Evolutionary conservation across 139 green algal species (phyloP), one percentile per base, ranked within the genome.

Genomic region (Zygnema cylindricum): DNA sequence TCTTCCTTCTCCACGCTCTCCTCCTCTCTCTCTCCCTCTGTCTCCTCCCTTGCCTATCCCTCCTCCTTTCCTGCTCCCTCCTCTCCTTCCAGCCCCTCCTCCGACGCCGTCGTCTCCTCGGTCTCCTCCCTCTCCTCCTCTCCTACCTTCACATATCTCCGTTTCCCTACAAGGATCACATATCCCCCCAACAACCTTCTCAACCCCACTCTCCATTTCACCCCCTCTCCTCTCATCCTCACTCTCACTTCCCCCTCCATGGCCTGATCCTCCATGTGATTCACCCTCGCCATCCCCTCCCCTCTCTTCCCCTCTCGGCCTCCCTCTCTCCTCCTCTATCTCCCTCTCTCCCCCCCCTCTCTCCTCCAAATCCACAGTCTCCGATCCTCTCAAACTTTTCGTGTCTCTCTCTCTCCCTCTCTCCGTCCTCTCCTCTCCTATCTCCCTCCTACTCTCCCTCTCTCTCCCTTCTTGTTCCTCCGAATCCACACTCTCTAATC

Each of bases 371-470:
- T 16, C 43, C 36, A 30, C 71, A 30, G 7, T 41, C 71, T 79
- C 36, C 43, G 7, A 38, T 11, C 11, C 36, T 43, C 71, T 79
- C 38, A 25, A 7, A 38, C 36, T 54, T 11, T 79, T 11, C 43
- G 7, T 79, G 7, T 79, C 71, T 79, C 71, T 54, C 36, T 43
- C 36, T 43, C 38, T 41, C 36, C 43, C 71, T 79, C 71, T 54
- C 38, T 43, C 36, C 43, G 71, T 42, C 43, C 11, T 11, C 11
- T 43, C 43, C 7, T 16, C 36, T 16, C 11, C 71, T 79, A 3
- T 55, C 7, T 42, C 7, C 71, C 11, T 79, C 43, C 11, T 16
- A 38, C 36, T 55, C 7, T 42, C 7, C 71, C 11, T 79, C 43
- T 16, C 49, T 16, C 16, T 63, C 49, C 16, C 49, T 16, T 63